phyloP scores from a whole-genome alignment of 192 early-diverging fungal species.

The Entophlyctis luteolus region DNA sequence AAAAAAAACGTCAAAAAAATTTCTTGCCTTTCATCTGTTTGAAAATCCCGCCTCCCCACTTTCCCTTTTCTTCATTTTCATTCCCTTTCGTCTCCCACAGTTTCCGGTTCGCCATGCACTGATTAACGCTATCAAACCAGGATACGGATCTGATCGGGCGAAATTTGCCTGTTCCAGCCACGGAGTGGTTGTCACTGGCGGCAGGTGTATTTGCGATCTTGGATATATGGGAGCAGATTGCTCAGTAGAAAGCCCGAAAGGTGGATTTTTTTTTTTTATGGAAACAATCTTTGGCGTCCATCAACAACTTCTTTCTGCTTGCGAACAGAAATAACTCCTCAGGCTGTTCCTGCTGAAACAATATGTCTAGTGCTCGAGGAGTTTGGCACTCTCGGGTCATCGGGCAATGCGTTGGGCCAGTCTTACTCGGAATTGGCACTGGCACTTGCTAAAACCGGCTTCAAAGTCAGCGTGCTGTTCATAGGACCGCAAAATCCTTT shows the following conservation, averaged over 20 bases:
- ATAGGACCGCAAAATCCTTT: slow-evolving; percentile 21
- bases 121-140: neutral
- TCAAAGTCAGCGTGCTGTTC: slow-evolving; percentile 29
- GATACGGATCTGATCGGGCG: slow-evolving; percentile 21
- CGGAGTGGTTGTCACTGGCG: slow-evolving; percentile 22
- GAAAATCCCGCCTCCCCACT: no score
- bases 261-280: neutral
- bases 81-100: neutral
- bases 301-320: neutral
- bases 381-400: slow-evolving; percentile 23
- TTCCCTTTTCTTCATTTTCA: no score
- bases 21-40: no score
- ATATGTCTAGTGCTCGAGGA: slow-evolving; percentile 32
- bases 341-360: slow-evolving; percentile 1
- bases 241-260: neutral
- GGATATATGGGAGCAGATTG: slow-evolving; percentile 28
- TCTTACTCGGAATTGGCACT: slow-evolving; percentile 21
- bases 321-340: neutral
- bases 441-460: slow-evolving; percentile 16
- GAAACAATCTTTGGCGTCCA: neutral
- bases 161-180: slow-evolving; percentile 28
- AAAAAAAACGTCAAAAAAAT: no score
- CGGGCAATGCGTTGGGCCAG: slow-evolving; percentile 8
- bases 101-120: no score
- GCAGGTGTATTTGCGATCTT: slow-evolving; percentile 35